Evolutionary conservation across 1,139 yeast species (phyloP), one percentile per base, ranked within the genome.

Genomic region (Scheffersomyces illinoinensis): DNA sequence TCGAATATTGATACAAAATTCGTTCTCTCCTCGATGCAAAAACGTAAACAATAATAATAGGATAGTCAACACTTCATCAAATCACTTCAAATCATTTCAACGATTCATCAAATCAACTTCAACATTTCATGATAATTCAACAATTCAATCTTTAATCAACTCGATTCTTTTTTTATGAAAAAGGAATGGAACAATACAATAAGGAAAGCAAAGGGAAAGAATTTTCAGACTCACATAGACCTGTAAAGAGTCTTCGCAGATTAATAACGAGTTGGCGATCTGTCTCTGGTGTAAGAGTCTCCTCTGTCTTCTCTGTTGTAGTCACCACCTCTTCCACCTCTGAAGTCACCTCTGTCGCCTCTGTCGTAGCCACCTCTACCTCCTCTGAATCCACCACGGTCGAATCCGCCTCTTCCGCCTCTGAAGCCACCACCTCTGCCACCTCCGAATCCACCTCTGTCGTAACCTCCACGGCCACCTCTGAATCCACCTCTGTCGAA

Each of bases 211-310:
- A 24, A 53, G 50, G n/a, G 53, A 59, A 19, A 53, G 52, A 51
- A 50, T 57, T 43, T 66, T 61, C 49, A 48, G 47, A 53, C 8
- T 33, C 43, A 33, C 43, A 33, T 33, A 33, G 47, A 65, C 69
- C 20, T 72, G 72, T 10, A 67, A 64, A 8, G 43, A 33, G 17
- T 33, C 43, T 33, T 60, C 61, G 48, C 66, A 19, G 55, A 52
- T 71, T 72, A 81, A 68, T 81, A 81, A 78, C 87, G 83, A 61
- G 84, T 78, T 73, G 87, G 87, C 58, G 87, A 83, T 79, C 88
- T 84, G 70, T 85, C 88, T 75, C 88, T 83, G 63, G 76, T 76
- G 69, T 76, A 75, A 59, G 81, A 79, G 65, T 78, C 82, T 10
- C 43, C 43, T 72, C 79, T 74, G 63, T 76, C 80, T 58, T 58